Conservation (phyloP, 2,329 filamentous ascomycete genomes). For the Fusarium sp. region DNA sequence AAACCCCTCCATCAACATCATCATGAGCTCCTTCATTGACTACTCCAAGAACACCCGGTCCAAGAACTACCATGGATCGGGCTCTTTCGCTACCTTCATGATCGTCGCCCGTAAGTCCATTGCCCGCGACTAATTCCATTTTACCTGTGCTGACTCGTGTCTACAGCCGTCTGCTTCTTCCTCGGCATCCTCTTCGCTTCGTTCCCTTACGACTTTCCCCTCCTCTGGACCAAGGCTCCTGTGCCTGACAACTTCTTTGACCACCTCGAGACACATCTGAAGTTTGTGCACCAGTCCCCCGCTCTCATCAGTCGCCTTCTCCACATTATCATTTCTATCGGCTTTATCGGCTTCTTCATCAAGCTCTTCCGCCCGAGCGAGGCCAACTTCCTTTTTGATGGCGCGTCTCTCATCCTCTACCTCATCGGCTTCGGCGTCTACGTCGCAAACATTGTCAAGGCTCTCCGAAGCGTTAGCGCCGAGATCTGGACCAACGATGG, state of each 20-base stretch:
- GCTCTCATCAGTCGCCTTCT: slow-evolving; percentile 94
- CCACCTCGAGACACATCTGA: slow-evolving; percentile 90
- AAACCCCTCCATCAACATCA: slow-evolving; percentile 36
- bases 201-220: slow-evolving; percentile 95
- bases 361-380: slow-evolving; percentile 97
- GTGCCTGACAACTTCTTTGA: slow-evolving; percentile 80
- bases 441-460: slow-evolving; percentile 96
- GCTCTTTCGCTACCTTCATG: slow-evolving; percentile 94
- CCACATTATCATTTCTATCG: slow-evolving; percentile 91
- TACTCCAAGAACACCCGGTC: slow-evolving; percentile 71
- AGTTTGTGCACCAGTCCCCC: slow-evolving; percentile 91
- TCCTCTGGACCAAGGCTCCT: slow-evolving; percentile 81
- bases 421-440: slow-evolving; percentile 93
- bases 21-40: slow-evolving; percentile 61
- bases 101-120: slow-evolving; percentile 88
- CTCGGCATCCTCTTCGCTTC: slow-evolving; percentile 96
- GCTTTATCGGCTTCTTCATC: slow-evolving; percentile 88
- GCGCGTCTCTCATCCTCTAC: slow-evolving; percentile 84
- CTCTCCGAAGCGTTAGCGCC: slow-evolving; percentile 84
- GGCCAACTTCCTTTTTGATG: slow-evolving; percentile 95
- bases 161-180: slow-evolving; percentile 91
- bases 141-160: slow-evolving; percentile 8
- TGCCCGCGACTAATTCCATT: slow-evolving; percentile 14
- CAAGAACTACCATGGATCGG: slow-evolving; percentile 70
- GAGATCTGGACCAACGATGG: slow-evolving; percentile 72